phyloP scores from a whole-genome alignment of 1,139 yeast genomes.

The Hyphopichia wangnamkhiaoensis region DNA sequence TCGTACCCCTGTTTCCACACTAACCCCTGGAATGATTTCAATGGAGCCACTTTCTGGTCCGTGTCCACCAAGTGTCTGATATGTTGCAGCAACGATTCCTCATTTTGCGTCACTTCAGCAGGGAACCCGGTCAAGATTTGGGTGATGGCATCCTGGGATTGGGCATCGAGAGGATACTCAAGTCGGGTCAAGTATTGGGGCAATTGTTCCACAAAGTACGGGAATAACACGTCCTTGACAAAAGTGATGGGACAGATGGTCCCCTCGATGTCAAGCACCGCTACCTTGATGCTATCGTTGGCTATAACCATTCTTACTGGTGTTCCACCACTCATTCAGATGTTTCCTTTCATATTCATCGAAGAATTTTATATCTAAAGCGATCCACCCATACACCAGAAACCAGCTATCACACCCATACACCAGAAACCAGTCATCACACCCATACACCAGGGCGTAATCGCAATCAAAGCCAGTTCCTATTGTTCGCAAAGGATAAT shows the following conservation, averaged over 20 bases:
- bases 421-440: too few relatives aligned
- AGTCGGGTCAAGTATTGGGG: slow-evolving; percentile 25
- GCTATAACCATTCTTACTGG: background rate
- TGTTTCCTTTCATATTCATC: too few relatives aligned
- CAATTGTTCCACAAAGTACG: slow-evolving; percentile 42
- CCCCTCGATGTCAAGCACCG: slow-evolving; percentile 82
- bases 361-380: too few relatives aligned
- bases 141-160: slow-evolving; percentile 18
- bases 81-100: slow-evolving; percentile 38
- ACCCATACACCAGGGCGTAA: too few relatives aligned
- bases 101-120: slow-evolving; percentile 20
- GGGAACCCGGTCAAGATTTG: slow-evolving; percentile 50
- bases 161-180: slow-evolving; percentile 33
- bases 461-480: too few relatives aligned
- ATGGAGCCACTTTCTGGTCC: slow-evolving; percentile 76
- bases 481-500: too few relatives aligned
- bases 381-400: too few relatives aligned
- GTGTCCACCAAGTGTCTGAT: slow-evolving; percentile 56
- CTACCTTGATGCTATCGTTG: slow-evolving; percentile 5
- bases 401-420: too few relatives aligned
- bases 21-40: slow-evolving; percentile 80
- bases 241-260: slow-evolving; percentile 89
- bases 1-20: slow-evolving; percentile 83
- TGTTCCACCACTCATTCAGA: background rate
- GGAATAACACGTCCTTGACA: slow-evolving; percentile 71